A percentile compares a stretch with the other conserved stretches of the same genome.
These are phyloP conservation scores for Gastrolobium villosum DNA, from an alignment of 306 rosid genomes.

Conservation along the genomic window DNA sequence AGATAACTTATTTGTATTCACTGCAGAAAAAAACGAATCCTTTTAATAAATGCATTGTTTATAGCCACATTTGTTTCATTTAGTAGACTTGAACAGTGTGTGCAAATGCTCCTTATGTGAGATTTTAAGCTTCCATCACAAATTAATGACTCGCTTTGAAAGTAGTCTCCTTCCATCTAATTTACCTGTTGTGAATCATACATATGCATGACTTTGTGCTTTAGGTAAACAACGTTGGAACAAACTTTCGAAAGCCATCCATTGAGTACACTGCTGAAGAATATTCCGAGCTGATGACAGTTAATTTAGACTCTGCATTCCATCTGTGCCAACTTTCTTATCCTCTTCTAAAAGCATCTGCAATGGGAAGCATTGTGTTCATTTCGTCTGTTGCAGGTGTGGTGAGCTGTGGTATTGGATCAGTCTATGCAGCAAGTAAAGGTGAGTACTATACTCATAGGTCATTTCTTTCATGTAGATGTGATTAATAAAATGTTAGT, in stretches of 20 bases:
- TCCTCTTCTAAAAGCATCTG: slow-evolving; percentile 88
- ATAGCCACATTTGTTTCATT: not conserved
- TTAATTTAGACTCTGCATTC: slow-evolving; percentile 80
- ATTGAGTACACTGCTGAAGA: slow-evolving; percentile 74
- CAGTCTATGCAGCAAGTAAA: slow-evolving; percentile 81
- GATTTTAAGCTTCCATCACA: not conserved
- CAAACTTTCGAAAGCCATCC: slow-evolving; percentile 79
- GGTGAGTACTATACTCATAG: slow-evolving; percentile 57
- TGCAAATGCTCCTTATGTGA: not conserved
- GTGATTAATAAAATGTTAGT: slow-evolving; percentile 30
- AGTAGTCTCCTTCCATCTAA: slow-evolving; percentile 3
- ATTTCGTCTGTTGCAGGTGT: slow-evolving; percentile 84
- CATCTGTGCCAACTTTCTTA: slow-evolving; percentile 75
- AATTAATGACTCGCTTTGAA: not conserved
- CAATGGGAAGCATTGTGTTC: slow-evolving; percentile 86
- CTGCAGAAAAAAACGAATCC: too few relatives aligned
- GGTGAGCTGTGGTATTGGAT: slow-evolving; percentile 59
- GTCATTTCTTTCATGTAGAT: not conserved
- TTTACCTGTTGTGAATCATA: not conserved
- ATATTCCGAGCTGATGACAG: slow-evolving; percentile 56
- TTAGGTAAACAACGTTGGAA: slow-evolving; percentile 87
- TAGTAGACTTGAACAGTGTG: not conserved
- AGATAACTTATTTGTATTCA: too few relatives aligned
- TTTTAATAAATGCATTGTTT: not conserved
- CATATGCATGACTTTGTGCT: slow-evolving; percentile 32